phyloP scores from a whole-genome alignment of 129 eudicot species.

The Flaveria robusta region DNA sequence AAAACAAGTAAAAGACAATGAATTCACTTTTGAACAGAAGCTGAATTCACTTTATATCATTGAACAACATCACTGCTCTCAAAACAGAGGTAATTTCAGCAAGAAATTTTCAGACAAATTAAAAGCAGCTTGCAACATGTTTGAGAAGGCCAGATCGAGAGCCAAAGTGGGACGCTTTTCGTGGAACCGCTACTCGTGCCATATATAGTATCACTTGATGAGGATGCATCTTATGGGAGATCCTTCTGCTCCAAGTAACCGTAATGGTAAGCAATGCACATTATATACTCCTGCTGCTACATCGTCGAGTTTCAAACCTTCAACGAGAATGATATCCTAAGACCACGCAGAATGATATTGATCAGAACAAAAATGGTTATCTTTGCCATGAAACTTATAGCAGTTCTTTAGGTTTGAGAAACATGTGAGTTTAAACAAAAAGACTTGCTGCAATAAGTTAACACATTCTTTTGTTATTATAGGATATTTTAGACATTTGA shows the following conservation, averaged over 20 bases:
- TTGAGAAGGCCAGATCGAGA: background rate
- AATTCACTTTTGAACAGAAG: no score
- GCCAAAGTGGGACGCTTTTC: background rate
- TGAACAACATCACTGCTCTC: background rate
- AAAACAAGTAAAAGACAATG: no score
- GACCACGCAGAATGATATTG: slow-evolving; percentile 12
- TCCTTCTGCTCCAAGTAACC: slow-evolving; percentile 82
- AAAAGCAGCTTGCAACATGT: slow-evolving; percentile 1
- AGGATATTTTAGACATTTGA: slow-evolving; percentile 11
- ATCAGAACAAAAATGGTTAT: background rate
- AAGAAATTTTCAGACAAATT: background rate
- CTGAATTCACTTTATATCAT: no score
- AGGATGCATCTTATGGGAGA: slow-evolving; percentile 88
- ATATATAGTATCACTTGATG: slow-evolving; percentile 41
- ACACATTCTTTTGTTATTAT: background rate
- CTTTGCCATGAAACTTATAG: background rate
- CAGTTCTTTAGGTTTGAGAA: background rate
- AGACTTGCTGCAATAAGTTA: background rate
- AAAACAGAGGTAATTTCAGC: background rate
- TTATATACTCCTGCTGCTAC: slow-evolving; percentile 56
- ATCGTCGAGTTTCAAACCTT: slow-evolving; percentile 71
- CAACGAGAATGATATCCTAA: slow-evolving; percentile 82
- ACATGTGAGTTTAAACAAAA: background rate
- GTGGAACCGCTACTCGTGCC: slow-evolving; percentile 4
- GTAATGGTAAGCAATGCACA: slow-evolving; percentile 78